Conservation (phyloP, 768 basidiomycete genomes). For the Sporobolomyces phaffii region DNA sequence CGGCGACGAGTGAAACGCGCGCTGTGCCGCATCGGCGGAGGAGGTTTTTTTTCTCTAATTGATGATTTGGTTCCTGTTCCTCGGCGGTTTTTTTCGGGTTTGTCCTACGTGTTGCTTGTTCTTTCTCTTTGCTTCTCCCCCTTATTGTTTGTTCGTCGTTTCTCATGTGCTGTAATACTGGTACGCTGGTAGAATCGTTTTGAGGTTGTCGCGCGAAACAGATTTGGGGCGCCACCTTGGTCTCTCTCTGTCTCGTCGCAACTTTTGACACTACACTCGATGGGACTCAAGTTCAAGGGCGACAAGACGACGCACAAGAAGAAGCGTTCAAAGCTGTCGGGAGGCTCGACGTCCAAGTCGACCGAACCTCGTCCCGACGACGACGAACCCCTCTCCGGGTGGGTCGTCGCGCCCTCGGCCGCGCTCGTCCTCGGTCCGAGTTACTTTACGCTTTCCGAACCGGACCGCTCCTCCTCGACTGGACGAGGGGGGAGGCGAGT, state of each 20-base stretch:
- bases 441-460: conserved; percentile 24
- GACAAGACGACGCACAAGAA: conserved; percentile 79
- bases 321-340: conserved; percentile 55
- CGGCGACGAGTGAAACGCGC: no score
- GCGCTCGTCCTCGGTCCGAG: conserved; percentile 30
- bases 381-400: conserved; percentile 22
- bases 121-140: no score
- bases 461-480: no score
- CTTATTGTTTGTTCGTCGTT: no score
- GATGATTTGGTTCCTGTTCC: neutral
- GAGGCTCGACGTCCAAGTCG: neutral
- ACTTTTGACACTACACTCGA: no score
- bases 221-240: neutral
- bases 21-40: no score
- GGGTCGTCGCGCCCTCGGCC: conserved; percentile 24
- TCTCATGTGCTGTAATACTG: no score
- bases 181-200: no score
- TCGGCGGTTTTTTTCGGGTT: no score
- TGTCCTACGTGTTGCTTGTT: no score
- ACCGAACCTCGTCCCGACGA: conserved; percentile 8
- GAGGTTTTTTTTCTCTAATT: neutral
- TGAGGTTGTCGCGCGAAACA: no score
- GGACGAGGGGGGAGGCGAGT: conserved; percentile 2
- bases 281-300: conserved; percentile 72
- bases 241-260: neutral